Evolutionary conservation across 208 protist genomes (phyloP).

Genomic region (Leishmania amazonensis): DNA sequence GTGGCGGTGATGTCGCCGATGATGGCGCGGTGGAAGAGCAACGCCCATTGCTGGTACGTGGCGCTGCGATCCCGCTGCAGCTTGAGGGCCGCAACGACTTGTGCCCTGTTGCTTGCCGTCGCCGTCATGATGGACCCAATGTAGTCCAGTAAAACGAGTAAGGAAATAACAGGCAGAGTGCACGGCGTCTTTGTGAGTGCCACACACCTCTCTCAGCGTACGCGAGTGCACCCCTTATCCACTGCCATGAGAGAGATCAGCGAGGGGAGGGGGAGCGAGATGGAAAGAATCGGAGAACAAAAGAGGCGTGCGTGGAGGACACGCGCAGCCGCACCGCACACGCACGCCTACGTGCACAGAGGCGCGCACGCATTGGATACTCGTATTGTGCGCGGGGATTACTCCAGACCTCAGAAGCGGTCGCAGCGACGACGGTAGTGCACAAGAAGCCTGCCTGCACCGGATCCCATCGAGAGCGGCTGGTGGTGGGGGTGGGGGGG

Average conservation of each 20-base stretch:
- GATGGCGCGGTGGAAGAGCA: constrained; percentile 52
- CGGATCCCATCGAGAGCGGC: neutral
- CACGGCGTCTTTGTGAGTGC: neutral
- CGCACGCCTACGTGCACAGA: neutral
- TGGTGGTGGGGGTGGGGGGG: neutral
- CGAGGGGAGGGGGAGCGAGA: neutral
- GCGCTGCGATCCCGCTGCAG: constrained; percentile 69
- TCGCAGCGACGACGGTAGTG: neutral
- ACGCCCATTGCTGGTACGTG: constrained; percentile 63
- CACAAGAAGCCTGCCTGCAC: neutral
- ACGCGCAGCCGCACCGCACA: neutral
- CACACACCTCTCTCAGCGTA: neutral
- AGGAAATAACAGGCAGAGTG: neutral
- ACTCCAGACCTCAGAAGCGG: neutral
- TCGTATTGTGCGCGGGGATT: neutral
- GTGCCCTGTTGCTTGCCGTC: neutral
- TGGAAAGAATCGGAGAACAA: neutral
- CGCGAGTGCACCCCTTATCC: neutral
- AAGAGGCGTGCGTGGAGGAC: neutral
- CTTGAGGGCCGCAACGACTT: constrained; percentile 27
- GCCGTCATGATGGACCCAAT: neutral
- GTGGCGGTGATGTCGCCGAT: constrained; percentile 36
- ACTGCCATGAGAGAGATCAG: neutral
- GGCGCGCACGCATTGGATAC: neutral
- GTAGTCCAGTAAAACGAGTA: neutral